These are phyloP conservation scores for Lagenidium giganteum DNA, from an alignment of 352 stramenopile genomes.

Conservation along the genomic window DNA sequence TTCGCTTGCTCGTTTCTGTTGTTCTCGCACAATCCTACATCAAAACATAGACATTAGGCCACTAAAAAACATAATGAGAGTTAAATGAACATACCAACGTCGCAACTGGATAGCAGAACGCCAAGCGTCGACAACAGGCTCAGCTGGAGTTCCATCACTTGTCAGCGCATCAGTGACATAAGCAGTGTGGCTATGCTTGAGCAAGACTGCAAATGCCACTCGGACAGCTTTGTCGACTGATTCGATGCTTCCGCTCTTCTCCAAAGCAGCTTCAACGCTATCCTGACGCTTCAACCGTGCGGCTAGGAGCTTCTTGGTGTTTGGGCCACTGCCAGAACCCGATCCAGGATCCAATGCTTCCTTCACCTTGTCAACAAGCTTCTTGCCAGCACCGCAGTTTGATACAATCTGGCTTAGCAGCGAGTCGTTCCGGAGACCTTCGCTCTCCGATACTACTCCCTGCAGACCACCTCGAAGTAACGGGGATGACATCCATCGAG, in stretches of 20 bases:
- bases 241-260: constrained; percentile 83
- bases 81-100: constrained; percentile 44
- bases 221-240: constrained; percentile 77
- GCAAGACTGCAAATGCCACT: constrained; percentile 66
- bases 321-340: constrained; percentile 18
- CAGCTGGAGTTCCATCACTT: constrained; percentile 48
- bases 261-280: constrained; percentile 75
- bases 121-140: constrained; percentile 71
- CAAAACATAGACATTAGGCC: background rate
- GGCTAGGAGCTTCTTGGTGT: constrained; percentile 59
- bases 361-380: constrained; percentile 77
- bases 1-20: constrained; percentile 71
- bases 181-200: constrained; percentile 77
- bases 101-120: constrained; percentile 71
- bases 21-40: constrained; percentile 80
- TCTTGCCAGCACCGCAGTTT: constrained; percentile 67
- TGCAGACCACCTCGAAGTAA: constrained; percentile 23
- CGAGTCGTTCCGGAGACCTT: constrained; percentile 22
- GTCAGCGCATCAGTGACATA: constrained; percentile 66
- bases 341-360: constrained; percentile 53
- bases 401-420: constrained; percentile 74
- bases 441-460: background rate
- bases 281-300: constrained; percentile 73
- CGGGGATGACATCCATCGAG: constrained; percentile 24
- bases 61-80: constrained; percentile 2